phyloP scores from a whole-genome alignment of 805 yeast genomes.

The Metschnikowia arizonensis region DNA sequence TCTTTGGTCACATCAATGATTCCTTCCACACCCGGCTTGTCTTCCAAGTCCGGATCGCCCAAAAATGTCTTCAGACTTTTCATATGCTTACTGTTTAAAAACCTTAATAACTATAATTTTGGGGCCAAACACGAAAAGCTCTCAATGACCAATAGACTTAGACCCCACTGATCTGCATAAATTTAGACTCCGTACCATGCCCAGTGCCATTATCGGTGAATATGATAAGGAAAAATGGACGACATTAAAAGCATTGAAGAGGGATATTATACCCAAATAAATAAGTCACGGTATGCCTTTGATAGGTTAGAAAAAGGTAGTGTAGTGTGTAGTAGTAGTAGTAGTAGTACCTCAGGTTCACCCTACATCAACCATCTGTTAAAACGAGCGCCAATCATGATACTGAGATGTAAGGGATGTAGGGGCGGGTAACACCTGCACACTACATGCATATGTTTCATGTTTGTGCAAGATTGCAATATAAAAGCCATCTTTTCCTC shows the following conservation, averaged over 20 bases:
- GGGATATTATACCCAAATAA: neutral
- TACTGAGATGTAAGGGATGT: no score
- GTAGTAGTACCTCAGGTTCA: no score
- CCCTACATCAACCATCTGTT: no score
- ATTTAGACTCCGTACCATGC: constrained; percentile 44
- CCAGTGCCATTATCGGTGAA: constrained; percentile 58
- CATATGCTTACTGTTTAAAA: constrained; percentile 7
- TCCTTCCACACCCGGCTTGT: constrained; percentile 25
- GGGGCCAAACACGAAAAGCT: neutral
- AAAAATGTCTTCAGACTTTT: constrained; percentile 25
- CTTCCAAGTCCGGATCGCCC: constrained; percentile 32
- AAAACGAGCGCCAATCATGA: no score
- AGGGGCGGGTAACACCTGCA: no score
- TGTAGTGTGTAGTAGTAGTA: no score
- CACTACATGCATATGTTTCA: no score
- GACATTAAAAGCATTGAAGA: constrained; percentile 39
- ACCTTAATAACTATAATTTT: constrained; percentile 7
- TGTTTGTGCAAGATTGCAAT: no score
- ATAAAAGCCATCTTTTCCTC: no score
- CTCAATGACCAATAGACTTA: constrained; percentile 25
- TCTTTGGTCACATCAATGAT: constrained; percentile 27
- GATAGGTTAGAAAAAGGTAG: no score
- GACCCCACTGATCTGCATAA: constrained; percentile 32
- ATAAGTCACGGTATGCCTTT: neutral
- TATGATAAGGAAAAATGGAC: constrained; percentile 67